Evolutionary conservation across 2,329 filamentous ascomycete genomes (phyloP), one percentile per base, ranked within the genome.

Genomic region (Pseudogymnoascus sp.): DNA sequence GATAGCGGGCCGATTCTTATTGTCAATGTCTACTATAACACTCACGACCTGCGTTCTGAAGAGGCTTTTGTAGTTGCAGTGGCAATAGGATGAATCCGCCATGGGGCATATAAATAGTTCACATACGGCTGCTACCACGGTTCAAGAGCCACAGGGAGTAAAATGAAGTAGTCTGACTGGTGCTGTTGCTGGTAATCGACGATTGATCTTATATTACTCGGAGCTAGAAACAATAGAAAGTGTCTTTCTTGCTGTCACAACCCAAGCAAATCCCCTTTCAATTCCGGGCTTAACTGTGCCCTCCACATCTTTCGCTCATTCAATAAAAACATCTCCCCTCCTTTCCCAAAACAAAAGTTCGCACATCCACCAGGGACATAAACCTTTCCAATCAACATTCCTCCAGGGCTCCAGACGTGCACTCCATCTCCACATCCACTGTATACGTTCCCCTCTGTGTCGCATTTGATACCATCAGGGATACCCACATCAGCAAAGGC

Each of bases 391-490:
- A 89, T 78, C 16, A 82, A 68, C 2, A 70, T 75, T 0, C 82
- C 83, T 0, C 75, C 75, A 0, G 76, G 70, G 63, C 75, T 78
- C 81, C 82, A 86, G 7, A 85, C 76, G 64, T 83, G 77, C 18
- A 85, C 73, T 0, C 82, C 82, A 68, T 84, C 82, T 0, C 79
- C 80, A 64, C 80, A 82, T 0, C 79, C 82, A 25, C 78, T 77
- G 72, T 83, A 85, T 1, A 85, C 78, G 69, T 85, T 84, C 2
- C 83, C 83, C 2, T 78, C 67, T 1, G 75, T 75, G 67, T 85
- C 83, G 42, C 78, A 77, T 66, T 82, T 81, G 65, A 83, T 74
- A 74, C 87, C 86, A 66, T 89, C 86, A 0, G 86, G 84, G 1
- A 84, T 75, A 1, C 83, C 81, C 1, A 76, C 70, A 56, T 81